Base-by-base conservation (phyloP, 2,329 filamentous ascomycete genomes). In the Albifimbria verrucaria region DNA sequence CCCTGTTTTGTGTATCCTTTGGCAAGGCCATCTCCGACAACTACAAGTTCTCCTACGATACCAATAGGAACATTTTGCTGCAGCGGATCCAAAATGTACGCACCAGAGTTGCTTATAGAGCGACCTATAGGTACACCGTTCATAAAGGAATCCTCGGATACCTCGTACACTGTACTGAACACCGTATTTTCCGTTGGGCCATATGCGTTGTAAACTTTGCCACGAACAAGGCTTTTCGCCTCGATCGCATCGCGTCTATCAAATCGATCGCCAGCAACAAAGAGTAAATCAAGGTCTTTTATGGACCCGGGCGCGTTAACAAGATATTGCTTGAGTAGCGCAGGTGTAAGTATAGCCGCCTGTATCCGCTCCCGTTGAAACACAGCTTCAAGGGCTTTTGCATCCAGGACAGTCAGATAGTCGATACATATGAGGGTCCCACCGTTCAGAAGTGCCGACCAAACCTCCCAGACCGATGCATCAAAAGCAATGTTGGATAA, bases 41-140 rank as follows among this genome's bases (percentile, higher is more conserved):
- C 57, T 1, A 66, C 54, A 4, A 68, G 58, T 45, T 68, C 65
- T 2, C 65, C 65, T 5, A 67, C 24, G 1, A 64, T 59, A 17
- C 64, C 64, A 1, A 58, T 25, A 2, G 65, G 62, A 1, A 65
- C 61, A 2, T 63, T 55, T 2, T 50, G 57, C 18, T 56, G 58
- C 2, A 58, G 48, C 4, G 49, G 24, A 50, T 65, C 62, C 62
- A 66, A 61, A 12, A 66, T 51, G 24, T 58, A 56, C 1, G 59
- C 57, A 1, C 57, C 60, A 1, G 61, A 63, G 51, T 62, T 58
- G 51, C 43, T 53, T 36, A 63, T 45, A 2, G 59, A 46, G 11
- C 52, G 46, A 4, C 61, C 61, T 20, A 62, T 61, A 3, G 61
- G 59, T 1, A 62, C 54, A 7, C 59, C 57, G 23, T 57, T 57